Percentiles rank a stretch among this genome's conserved stretches.
Conservation (phyloP, 352 stramenopile species). For the Detonula confervacea region DNA sequence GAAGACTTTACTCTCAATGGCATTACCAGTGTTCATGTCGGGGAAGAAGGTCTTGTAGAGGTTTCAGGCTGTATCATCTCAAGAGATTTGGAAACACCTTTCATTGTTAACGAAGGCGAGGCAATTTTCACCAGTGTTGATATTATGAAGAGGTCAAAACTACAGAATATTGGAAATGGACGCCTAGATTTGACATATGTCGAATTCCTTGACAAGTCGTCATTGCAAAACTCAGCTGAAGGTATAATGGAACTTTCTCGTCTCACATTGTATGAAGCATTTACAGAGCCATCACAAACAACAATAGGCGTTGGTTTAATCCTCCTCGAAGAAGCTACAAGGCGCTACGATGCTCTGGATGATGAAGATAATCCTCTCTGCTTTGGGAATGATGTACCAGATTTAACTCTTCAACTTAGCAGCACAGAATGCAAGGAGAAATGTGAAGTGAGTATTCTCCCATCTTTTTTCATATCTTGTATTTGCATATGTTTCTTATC, state of each 20-base stretch:
- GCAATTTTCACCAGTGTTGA: neutral
- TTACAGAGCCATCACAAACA: neutral
- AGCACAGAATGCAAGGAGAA: conserved; percentile 1
- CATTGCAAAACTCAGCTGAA: neutral
- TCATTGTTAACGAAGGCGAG: conserved; percentile 7
- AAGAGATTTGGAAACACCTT: neutral
- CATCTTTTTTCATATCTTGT: too few relatives aligned
- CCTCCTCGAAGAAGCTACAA: conserved; percentile 1
- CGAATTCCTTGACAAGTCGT: conserved; percentile 4
- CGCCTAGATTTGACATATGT: conserved; percentile 15
- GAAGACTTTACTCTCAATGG: conserved; percentile 7
- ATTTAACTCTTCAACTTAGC: neutral
- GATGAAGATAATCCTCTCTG: conserved; percentile 13
- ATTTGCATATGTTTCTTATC: too few relatives aligned
- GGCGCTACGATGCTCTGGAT: conserved; percentile 7
- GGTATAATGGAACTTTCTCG: conserved; percentile 6
- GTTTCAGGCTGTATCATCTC: conserved; percentile 7
- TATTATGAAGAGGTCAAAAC: neutral
- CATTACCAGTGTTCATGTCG: neutral
- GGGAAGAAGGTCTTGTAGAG: neutral
- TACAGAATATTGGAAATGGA: conserved; percentile 10
- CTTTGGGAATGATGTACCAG: conserved; percentile 3
- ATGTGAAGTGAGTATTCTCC: too few relatives aligned
- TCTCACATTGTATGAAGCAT: conserved; percentile 7
- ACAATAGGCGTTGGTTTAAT: neutral